Evolutionary conservation across 108 stramenopile genomes (phyloP).

Genomic region (Hondaea fermentalgiana): DNA sequence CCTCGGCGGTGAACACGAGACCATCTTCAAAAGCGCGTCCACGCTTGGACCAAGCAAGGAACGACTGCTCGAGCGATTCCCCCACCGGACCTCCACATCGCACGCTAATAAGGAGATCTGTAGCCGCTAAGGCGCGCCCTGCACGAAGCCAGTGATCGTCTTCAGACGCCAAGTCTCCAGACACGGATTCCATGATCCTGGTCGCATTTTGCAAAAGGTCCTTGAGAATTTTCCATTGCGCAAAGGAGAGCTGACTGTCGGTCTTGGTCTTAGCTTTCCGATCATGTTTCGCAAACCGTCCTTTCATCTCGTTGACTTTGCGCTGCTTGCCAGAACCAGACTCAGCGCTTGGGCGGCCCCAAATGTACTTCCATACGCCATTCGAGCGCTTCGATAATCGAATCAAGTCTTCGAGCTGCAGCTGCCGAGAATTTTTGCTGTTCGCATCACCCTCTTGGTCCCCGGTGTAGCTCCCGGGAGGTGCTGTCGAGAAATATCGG

Average conservation of each 20-base stretch:
- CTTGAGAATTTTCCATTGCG: neutral
- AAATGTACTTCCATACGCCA: neutral
- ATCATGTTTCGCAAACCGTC: too few species aligned
- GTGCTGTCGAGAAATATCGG: neutral
- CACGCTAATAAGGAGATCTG: neutral
- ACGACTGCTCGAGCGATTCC: neutral
- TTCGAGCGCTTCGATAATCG: neutral
- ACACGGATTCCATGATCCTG: neutral
- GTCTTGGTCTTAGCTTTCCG: neutral
- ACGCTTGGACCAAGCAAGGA: neutral
- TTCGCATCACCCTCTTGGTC: neutral
- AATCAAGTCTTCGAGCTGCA: neutral
- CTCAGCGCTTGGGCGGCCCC: neutral
- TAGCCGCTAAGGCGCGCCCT: neutral
- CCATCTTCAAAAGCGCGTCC: neutral
- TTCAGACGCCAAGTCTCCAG: neutral
- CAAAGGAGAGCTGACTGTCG: neutral
- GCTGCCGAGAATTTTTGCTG: neutral
- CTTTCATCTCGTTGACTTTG: too few species aligned
- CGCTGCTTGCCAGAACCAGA: too few species aligned
- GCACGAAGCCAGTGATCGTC: neutral
- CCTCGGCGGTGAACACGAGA: neutral
- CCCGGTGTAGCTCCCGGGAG: neutral
- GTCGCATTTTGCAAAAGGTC: neutral
- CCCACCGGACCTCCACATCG: neutral